Percentiles rank a stretch among this genome's conserved stretches.
These are phyloP conservation scores for Ceratocystis colombiana DNA, from an alignment of 2,329 filamentous ascomycete species.

Conservation along the genomic window DNA sequence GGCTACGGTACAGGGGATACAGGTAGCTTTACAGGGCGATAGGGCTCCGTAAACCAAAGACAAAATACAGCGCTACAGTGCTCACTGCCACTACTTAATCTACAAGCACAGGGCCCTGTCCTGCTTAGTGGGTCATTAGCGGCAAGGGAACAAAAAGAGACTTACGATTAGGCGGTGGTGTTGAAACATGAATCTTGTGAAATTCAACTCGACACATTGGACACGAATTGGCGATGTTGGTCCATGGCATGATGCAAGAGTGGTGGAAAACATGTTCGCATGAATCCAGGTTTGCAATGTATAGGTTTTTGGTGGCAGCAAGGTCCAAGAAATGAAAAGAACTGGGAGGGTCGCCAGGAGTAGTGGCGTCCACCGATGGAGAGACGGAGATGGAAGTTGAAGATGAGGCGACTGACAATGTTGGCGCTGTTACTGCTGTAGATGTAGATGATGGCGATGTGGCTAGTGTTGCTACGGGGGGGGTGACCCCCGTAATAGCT, in stretches of 20 bases:
- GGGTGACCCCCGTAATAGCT: not conserved
- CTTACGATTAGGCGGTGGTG: slow-evolving; percentile 60
- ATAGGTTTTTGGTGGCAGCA: slow-evolving; percentile 28
- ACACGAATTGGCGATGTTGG: slow-evolving; percentile 92
- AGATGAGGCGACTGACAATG: not conserved
- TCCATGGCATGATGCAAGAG: slow-evolving; percentile 86
- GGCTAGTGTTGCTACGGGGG: not conserved
- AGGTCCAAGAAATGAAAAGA: slow-evolving; percentile 2
- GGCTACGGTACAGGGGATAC: not conserved
- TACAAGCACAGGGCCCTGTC: not conserved
- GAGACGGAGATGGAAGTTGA: not conserved
- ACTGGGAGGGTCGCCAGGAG: slow-evolving; percentile 28
- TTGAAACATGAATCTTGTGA: slow-evolving; percentile 67
- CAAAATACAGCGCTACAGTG: not conserved
- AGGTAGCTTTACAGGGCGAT: not conserved
- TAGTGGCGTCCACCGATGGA: slow-evolving; percentile 22
- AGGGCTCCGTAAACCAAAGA: not conserved
- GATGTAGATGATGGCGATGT: not conserved
- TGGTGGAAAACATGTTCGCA: slow-evolving; percentile 92
- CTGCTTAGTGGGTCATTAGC: slow-evolving; percentile 27
- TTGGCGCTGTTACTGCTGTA: not conserved
- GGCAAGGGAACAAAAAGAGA: slow-evolving; percentile 5
- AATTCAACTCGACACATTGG: slow-evolving; percentile 91
- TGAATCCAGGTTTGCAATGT: slow-evolving; percentile 50
- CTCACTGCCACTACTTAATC: not conserved